Base-by-base conservation (phyloP, 108 stramenopile species). In the Mediolabrus comicus region DNA sequence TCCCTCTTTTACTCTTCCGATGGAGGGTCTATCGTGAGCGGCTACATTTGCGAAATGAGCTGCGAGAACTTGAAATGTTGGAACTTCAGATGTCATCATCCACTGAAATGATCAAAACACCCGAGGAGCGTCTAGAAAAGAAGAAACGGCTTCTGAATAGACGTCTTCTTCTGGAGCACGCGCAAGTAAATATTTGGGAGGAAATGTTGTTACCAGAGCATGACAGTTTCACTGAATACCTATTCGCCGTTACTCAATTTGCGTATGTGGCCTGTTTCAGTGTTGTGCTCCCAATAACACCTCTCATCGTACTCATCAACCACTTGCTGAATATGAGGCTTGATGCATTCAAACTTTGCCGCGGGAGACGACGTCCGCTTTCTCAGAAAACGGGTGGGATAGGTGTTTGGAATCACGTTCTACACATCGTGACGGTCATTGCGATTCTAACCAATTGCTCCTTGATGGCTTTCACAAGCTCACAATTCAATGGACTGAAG, bases 201-300 rank as follows among this genome's bases (percentile, higher is more conserved):
- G 95, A 96, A 59, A 74, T 91, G 38, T 80, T 92, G 80, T 69
- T 85, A 8, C 92, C 92, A 53, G 71, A 80, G 56, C 90, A 96
- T 61, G 95, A 97, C 59, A 93, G 89, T 46, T 98, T 99, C 75
- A 83, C 92, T 19, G 96, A 97, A 38, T 99, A 97, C 63, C 87
- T 97, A 13, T 87, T 94, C 46, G 86, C 92, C 30, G 86, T 95
- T 14, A 88, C 96, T 19, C 91, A 93, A 49, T 98, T 96, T 66
- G 90, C 97, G 43, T 98, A 96, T 74, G 97, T 97, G 5, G 92
- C 97, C 7, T 96, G 98, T 43, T 99, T 99, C 80, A 93, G 94
- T 30, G 92, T 94, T 12, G 95, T 98, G 11, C 81, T 98, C 31
- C 99, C 99, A 5, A 84, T 98, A 29, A 97, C 97, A 11, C 96